Conservation (phyloP, 2,329 filamentous ascomycete genomes). For the Phialocephala sp. region DNA sequence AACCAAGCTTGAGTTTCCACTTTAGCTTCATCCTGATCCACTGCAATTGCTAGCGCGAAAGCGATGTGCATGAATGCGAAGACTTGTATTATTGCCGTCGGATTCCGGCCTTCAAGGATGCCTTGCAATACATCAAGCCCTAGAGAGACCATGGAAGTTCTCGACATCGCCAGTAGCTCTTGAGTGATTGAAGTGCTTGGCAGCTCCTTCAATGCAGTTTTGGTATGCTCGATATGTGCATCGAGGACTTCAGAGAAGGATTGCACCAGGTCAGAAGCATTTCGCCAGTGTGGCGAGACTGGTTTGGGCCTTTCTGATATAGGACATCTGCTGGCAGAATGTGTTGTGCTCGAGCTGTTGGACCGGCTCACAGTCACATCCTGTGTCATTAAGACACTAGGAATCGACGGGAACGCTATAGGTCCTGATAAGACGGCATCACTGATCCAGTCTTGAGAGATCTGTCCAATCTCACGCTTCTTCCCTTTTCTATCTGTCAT, state of each 20-base stretch:
- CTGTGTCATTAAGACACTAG: not conserved
- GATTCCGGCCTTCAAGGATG: conserved; percentile 36
- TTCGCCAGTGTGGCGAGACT: conserved; percentile 32
- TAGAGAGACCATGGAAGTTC: conserved; percentile 34
- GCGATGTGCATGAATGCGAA: conserved; percentile 40
- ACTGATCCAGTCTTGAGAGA: conserved; percentile 24
- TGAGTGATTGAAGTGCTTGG: conserved; percentile 27
- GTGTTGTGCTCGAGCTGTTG: conserved; percentile 15
- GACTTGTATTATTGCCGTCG: conserved; percentile 35
- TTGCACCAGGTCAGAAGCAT: conserved; percentile 29
- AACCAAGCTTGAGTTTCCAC: conserved; percentile 34
- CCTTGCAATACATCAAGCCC: conserved; percentile 36
- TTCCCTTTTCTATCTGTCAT: conserved; percentile 27
- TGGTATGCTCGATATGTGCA: conserved; percentile 35
- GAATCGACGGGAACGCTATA: not conserved
- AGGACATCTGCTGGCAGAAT: conserved; percentile 30
- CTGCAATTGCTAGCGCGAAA: conserved; percentile 34
- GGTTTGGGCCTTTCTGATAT: conserved; percentile 22
- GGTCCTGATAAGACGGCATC: conserved; percentile 9
- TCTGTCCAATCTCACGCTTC: conserved; percentile 25
- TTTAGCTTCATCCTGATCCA: conserved; percentile 31
- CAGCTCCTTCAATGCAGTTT: conserved; percentile 28
- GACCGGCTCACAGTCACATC: conserved; percentile 6
- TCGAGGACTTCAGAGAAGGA: conserved; percentile 36
- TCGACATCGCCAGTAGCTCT: conserved; percentile 36